Evolutionary conservation across 345 rosid genomes (phyloP), one percentile per base, ranked within the genome.

Genomic region (Bruguiera gymnorhiza): DNA sequence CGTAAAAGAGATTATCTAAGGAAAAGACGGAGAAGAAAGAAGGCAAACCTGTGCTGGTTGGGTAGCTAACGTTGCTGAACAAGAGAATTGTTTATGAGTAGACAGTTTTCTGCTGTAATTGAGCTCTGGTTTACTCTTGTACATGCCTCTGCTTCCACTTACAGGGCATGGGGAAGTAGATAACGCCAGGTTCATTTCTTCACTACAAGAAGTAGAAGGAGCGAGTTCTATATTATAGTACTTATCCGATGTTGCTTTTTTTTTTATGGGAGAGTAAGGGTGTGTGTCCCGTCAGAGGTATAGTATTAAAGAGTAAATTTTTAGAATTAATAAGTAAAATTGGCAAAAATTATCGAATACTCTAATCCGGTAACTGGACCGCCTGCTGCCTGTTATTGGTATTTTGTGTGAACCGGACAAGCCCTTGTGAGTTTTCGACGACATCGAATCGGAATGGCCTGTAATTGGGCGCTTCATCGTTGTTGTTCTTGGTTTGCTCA

Each of bases 11-110:
- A 62, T 8, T 46, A 62, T 34, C 19, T 10, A 7, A n/a, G 23
- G 27, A 7, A 6, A 31, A n/a, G 29, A 20, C 19, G 16, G 46
- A 43, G 59, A 62, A 70, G 57, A 62, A 62, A 71, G 75, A 68
- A 75, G 26, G 32, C 57, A 46, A 82, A 86, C 92, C 86, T 30
- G 67, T 46, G 76, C 32, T 4, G 65, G 67, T 10, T 75, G 78
- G 36, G 87, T 67, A 69, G 88, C 79, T 53, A 83, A 63, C 67
- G 83, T 75, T 63, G 83, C 80, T 26, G 79, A 76, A 73, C 85
- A 81, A 3, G 77, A 62, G 61, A 83, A 75, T 68, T 70, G 86
- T 48, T 37, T 74, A 29, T 26, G 81, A 63, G 32, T 1, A n/a
- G 48, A 62, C 59, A 65, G 11, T 60, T 73, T 83, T 68, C 71